A percentile compares a stretch with the other conserved stretches of the same genome.
These are phyloP conservation scores for Rhodotorula sp. DNA, from an alignment of 1,284 basidiomycete species.

Conservation along the genomic window DNA sequence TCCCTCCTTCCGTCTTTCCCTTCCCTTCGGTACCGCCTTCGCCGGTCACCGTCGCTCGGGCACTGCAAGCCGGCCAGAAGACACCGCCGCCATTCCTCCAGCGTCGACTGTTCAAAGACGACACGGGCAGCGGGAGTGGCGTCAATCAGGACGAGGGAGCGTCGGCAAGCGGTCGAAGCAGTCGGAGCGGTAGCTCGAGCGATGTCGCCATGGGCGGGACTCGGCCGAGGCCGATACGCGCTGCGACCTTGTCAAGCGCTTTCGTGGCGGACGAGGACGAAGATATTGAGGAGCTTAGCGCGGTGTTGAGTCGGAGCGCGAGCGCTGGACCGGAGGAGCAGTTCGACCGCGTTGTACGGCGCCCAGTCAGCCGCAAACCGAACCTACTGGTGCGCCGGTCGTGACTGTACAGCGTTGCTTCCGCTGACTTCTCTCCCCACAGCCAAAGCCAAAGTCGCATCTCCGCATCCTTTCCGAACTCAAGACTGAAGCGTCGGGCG, in stretches of 20 bases:
- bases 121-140: background rate
- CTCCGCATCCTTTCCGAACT: slow-evolving; percentile 32
- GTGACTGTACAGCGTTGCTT: background rate
- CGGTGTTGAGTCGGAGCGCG: slow-evolving; percentile 21
- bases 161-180: slow-evolving; percentile 20
- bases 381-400: slow-evolving; percentile 30
- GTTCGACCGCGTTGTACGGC: slow-evolving; percentile 16
- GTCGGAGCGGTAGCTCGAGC: slow-evolving; percentile 16
- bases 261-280: slow-evolving; percentile 22
- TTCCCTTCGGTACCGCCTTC: slow-evolving; percentile 23
- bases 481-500: slow-evolving; percentile 20
- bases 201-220: slow-evolving; percentile 13
- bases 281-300: slow-evolving; percentile 19
- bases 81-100: slow-evolving; percentile 36
- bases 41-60: slow-evolving; percentile 30
- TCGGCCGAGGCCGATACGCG: background rate
- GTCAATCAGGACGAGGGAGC: slow-evolving; percentile 12
- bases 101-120: slow-evolving; percentile 33
- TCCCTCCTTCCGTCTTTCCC: background rate
- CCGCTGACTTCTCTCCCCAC: background rate
- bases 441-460: slow-evolving; percentile 40
- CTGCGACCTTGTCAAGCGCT: slow-evolving; percentile 5
- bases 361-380: slow-evolving; percentile 31
- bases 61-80: slow-evolving; percentile 25
- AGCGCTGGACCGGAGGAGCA: slow-evolving; percentile 15